Evolutionary conservation across 495 filamentous ascomycete species (phyloP).

Genomic region (Hypoxylon fragiforme): DNA sequence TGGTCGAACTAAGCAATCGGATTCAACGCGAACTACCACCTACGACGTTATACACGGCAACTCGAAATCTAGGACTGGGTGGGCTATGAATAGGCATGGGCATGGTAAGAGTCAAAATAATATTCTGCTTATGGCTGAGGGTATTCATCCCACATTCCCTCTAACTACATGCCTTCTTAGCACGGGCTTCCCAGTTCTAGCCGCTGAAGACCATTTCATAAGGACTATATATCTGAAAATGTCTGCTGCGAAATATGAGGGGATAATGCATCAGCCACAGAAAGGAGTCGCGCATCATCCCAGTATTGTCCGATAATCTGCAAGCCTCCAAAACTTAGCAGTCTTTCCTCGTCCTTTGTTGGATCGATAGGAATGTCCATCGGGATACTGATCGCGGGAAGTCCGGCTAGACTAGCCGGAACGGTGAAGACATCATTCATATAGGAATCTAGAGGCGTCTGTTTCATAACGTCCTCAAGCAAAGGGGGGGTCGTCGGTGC

Average conservation of each 20-base stretch:
- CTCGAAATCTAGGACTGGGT: not conserved
- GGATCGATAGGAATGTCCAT: slow-evolving; percentile 47
- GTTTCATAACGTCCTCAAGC: slow-evolving; percentile 54
- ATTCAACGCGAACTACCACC: not conserved
- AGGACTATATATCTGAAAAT: slow-evolving; percentile 2
- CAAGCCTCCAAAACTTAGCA: slow-evolving; percentile 62
- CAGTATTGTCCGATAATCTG: slow-evolving; percentile 93
- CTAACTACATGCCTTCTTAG: no score
- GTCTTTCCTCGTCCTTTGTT: slow-evolving; percentile 30
- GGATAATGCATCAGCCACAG: slow-evolving; percentile 49
- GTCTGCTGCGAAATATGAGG: slow-evolving; percentile 16
- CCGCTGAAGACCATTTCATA: slow-evolving; percentile 23
- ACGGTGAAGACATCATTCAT: slow-evolving; percentile 96
- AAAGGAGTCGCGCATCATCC: slow-evolving; percentile 70
- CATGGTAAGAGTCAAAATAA: slow-evolving; percentile 11
- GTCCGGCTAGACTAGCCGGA: slow-evolving; percentile 86
- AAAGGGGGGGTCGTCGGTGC: slow-evolving; percentile 76
- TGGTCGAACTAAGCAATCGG: not conserved
- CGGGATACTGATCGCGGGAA: slow-evolving; percentile 87
- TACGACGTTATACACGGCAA: not conserved
- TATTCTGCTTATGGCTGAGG: slow-evolving; percentile 8
- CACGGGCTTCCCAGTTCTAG: not conserved
- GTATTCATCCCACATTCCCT: no score
- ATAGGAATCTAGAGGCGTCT: slow-evolving; percentile 57
- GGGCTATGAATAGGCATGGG: not conserved